Base-by-base conservation (phyloP, 805 yeast genomes). In the Starmerella floris region DNA sequence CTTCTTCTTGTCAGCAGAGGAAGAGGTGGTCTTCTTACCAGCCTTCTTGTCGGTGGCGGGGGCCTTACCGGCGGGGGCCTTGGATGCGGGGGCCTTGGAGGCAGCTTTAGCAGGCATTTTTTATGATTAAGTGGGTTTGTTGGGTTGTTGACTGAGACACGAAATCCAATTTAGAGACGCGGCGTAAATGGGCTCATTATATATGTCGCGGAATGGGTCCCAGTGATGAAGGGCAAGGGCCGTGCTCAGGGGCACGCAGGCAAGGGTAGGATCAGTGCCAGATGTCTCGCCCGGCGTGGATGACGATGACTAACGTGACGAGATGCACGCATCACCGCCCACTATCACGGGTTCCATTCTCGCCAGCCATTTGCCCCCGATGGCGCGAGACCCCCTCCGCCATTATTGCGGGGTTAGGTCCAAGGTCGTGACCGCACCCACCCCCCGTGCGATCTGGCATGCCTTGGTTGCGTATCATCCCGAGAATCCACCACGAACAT, bases 41-140 rank as follows among this genome's bases (percentile, higher is more conserved):
- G 95, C 91, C 72, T 83, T 84, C 79, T 84, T 83, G 69, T 82
- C 93, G 67, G 94, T 93, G 45, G 51, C 54, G 63, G 95, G 95
- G 56, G 94, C 94, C 72, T 87, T 87, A 61, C 95, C 87, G 66
- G 96, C 97, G 52, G 72, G 71, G 49, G 69, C 68, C 63, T 65
- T 66, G 45, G 64, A 60, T 52, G 68, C 67, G 59, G 78, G 78
- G 63, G 74, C 73, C 75, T 74, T 73, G 20, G 39, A 23, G 64
- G 72, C 76, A 61, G 76, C 79, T 51, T 61, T 62, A 37, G 68
- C 59, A 49, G 68, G 60, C 69, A 65, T 66, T 59, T 47, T 55
- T 45, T 31, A 23, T 38, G 37, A 32, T 23, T 35, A 10, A 8
- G 13, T 19, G 10, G n/a, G 21, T 5, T 21, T 13, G 38, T 5